phyloP scores from a whole-genome alignment of 1,139 yeast species.

The Saccharomyces pastorianus region DNA sequence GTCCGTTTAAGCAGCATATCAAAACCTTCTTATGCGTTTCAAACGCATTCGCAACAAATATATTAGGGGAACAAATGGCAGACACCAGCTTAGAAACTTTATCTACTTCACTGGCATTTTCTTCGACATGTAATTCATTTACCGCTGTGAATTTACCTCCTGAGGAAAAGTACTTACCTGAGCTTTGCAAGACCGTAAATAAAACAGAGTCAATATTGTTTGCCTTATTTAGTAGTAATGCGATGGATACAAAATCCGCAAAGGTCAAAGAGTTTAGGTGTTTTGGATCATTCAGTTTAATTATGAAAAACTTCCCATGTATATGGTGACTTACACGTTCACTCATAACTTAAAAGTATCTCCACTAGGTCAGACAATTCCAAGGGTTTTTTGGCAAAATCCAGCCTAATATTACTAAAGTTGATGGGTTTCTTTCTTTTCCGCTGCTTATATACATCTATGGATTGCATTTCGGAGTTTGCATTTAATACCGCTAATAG shows the following conservation, averaged over 20 bases:
- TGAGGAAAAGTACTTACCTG: slow-evolving; percentile 73
- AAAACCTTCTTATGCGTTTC: slow-evolving; percentile 67
- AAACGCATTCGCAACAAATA: slow-evolving; percentile 58
- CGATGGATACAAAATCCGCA: slow-evolving; percentile 56
- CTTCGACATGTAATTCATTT: slow-evolving; percentile 15
- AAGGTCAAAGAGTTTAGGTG: slow-evolving; percentile 62
- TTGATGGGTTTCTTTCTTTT: neutral
- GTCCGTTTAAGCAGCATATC: slow-evolving; percentile 76
- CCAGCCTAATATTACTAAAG: neutral
- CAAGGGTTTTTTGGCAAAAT: no score
- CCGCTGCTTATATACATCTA: no score
- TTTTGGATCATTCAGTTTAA: slow-evolving; percentile 58
- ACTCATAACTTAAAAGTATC: neutral
- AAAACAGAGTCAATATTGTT: slow-evolving; percentile 56
- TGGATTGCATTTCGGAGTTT: neutral
- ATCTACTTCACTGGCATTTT: slow-evolving; percentile 15
- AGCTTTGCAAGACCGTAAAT: slow-evolving; percentile 58
- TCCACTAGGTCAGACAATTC: no score
- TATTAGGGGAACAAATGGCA: slow-evolving; percentile 53
- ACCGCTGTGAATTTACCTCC: slow-evolving; percentile 62
- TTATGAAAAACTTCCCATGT: slow-evolving; percentile 33
- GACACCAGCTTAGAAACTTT: slow-evolving; percentile 42
- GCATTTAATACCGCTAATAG: neutral
- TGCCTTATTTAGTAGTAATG: slow-evolving; percentile 53
- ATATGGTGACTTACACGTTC: slow-evolving; percentile 4